Evolutionary conservation across 108 stramenopile species (phyloP).

Genomic region (Nitzschia sp.): DNA sequence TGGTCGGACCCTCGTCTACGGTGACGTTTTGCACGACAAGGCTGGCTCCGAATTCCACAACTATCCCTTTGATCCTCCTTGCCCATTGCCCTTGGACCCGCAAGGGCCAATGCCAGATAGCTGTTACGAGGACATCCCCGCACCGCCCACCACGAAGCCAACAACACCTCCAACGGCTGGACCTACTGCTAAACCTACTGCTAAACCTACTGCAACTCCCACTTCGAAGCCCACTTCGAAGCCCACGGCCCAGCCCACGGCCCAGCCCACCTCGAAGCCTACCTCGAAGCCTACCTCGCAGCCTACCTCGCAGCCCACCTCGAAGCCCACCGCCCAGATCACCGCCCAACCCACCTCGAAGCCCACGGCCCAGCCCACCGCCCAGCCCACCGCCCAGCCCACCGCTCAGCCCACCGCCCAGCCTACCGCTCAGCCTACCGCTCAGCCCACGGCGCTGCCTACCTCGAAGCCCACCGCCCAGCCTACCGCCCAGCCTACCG

Average conservation of each 20-base stretch:
- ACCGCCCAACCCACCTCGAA: not conserved
- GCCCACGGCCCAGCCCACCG: constrained; percentile 13
- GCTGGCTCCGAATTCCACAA: constrained; percentile 31
- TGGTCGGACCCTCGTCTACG: constrained; percentile 20
- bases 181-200: not conserved
- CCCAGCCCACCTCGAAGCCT: not conserved
- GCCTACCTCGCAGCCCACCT: not conserved
- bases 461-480: no score
- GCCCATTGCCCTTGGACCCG: constrained; percentile 9
- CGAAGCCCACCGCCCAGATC: not conserved
- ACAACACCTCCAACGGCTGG: not conserved
- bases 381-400: not conserved
- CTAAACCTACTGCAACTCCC: not conserved
- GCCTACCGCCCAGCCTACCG: no score
- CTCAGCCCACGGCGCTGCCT: no score
- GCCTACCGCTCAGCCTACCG: no score
- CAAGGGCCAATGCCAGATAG: not conserved
- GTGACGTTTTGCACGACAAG: constrained; percentile 11
- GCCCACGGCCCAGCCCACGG: constrained; percentile 3
- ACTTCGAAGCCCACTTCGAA: constrained; percentile 3
- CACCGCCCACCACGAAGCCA: not conserved
- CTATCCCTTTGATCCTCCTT: constrained; percentile 21
- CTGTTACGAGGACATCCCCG: no score
- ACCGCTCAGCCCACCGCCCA: no score
- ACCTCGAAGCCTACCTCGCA: not conserved